Base-by-base conservation (phyloP, 2,329 filamentous ascomycete genomes). In the Lecanicillium sp. region DNA sequence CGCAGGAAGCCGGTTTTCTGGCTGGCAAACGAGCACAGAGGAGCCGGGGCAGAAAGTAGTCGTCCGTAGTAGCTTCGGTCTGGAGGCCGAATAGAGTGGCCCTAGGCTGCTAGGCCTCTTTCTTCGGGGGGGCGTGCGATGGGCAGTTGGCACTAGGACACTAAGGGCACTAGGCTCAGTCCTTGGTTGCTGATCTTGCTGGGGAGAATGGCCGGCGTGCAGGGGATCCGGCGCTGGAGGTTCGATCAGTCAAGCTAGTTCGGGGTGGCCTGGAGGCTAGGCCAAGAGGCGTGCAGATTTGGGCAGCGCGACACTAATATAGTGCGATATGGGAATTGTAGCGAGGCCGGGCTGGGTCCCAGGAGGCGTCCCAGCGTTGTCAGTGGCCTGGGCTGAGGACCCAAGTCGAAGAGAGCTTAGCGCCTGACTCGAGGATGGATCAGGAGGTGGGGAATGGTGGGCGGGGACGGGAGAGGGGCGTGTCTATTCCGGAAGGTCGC, bases 261-360 rank as follows among this genome's bases (percentile, higher is more conserved):
- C 22, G 22, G 11, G 22, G 6, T 25, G 33, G 17, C 11, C 17
- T 19, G 20, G 9, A 20, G 33, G 33, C 14, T 35, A 48, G 53
- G 45, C 49, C 54, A 49, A 41, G 45, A 40, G 45, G 39, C 32
- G 36, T 54, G 50, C 47, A 50, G 54, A 55, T 58, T 41, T 59
- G 56, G 58, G 59, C 57, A 59, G 54, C 17, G 49, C 51, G 49
- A 50, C 53, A 59, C 59, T 62, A 62, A 59, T 62, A 61, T 61
- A 62, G 59, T 60, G 55, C 55, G 53, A 46, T 57, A 50, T 58
- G 52, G 51, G 22, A 25, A 25, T 47, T 52, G n/a, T 25, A 11
- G 22, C 11, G 22, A 7, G 22, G 22, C 22, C 11, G 11, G 22
- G 22, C 22, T 25, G 22, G 22, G 22, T 25, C 22, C 22, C 22